Conservation (phyloP, 495 filamentous ascomycete genomes). For the Tuber umbilicatum region DNA sequence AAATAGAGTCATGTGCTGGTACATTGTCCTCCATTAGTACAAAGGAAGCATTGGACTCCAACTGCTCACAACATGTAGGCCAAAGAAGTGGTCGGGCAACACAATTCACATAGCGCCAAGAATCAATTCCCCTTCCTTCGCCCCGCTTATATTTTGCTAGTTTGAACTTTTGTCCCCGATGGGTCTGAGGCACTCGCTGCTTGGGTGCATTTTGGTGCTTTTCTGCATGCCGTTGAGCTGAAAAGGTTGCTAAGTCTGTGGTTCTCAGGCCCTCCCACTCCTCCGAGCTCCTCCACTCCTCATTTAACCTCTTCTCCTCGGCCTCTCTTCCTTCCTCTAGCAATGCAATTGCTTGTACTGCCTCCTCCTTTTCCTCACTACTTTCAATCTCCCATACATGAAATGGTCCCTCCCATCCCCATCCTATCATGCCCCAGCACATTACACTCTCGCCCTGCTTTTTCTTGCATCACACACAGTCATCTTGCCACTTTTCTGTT, state of each 20-base stretch:
- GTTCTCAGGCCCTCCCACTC: background rate
- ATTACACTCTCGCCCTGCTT: background rate
- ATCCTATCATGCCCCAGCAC: conserved; percentile 8
- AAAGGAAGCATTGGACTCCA: conserved; percentile 5
- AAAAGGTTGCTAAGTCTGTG: background rate
- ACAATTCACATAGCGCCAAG: conserved; percentile 11
- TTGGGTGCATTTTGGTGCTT: background rate
- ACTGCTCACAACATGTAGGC: background rate
- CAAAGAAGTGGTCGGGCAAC: background rate
- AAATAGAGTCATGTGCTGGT: conserved; percentile 6
- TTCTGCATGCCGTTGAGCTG: background rate
- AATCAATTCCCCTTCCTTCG: conserved; percentile 10
- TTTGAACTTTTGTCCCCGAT: background rate
- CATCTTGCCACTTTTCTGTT: conserved; percentile 3
- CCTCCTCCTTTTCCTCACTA: background rate
- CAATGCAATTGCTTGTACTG: background rate
- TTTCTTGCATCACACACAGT: background rate
- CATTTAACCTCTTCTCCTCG: background rate
- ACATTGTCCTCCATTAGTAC: conserved; percentile 8
- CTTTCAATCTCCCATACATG: conserved; percentile 6
- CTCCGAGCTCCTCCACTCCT: background rate
- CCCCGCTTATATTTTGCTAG: background rate
- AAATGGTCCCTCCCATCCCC: background rate
- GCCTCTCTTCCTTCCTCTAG: conserved; percentile 5
- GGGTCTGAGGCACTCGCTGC: background rate